Evolutionary conservation across 225 moss, liverwort and hornwort species (phyloP), one percentile per base, ranked within the genome.

Genomic region (Lunularia cruciata): DNA sequence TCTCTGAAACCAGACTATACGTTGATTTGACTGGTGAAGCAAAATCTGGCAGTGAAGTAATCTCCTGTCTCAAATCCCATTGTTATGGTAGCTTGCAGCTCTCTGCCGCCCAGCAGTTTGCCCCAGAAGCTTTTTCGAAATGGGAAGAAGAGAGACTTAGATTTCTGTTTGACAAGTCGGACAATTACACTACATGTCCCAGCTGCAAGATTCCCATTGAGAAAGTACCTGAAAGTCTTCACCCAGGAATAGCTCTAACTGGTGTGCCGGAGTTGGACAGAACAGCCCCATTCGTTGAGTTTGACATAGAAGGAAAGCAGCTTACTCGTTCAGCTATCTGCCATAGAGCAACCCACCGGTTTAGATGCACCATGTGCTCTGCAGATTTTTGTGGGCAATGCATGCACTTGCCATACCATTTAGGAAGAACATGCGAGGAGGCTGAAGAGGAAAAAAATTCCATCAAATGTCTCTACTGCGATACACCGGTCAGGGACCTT

Each of bases 361-460:
- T 83, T 74, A 82, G 87, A 33, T 88, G 87, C 57, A 71, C 83
- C 46, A 56, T 83, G 64, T 88, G 87, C 66, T 40, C 83, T 28
- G 80, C 67, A 66, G 85, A 88, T 72, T 88, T 88, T 35, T 88
- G 87, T 78, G 87, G 85, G 39, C 73, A 76, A 59, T 88, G 87
- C 70, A 78, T 78, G 85, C 80, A 73, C 67, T 68, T 74, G 20
- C 87, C 87, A 19, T 88, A 88, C 54, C 87, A 88, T 78, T 58
- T 85, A 49, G 87, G 87, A 20, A 75, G 77, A 62, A 81, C 80
- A 63, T 88, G 87, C 72, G 87, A 88, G 80, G 83, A 88, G 72
- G 80, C 80, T 36, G 78, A 76, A 60, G 85, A 78, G 62, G 85
- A 88, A 52, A 85, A 78, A 69, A 67, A 67, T 67, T 75, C 83